A percentile compares a stretch with the other conserved stretches of the same genome.
Evolutionary conservation across 768 basidiomycete species (phyloP).

Genomic region (Boletus barrowsii): DNA sequence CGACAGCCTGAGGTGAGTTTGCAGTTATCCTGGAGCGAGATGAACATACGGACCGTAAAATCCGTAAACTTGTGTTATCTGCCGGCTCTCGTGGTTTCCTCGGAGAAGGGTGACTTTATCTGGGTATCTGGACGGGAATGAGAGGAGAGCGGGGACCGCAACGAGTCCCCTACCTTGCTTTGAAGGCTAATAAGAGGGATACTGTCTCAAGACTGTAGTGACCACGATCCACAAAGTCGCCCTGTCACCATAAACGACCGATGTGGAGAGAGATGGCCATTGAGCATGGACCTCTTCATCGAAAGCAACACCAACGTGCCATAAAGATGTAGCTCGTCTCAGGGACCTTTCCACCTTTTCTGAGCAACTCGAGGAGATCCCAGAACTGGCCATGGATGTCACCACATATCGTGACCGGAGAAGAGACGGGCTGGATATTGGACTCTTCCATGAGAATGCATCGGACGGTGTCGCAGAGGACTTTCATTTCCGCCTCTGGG

Average conservation of each 20-base stretch:
- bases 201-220: constrained; percentile 97
- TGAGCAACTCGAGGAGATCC: constrained; percentile 87
- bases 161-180: constrained; percentile 62
- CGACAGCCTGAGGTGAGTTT: not conserved
- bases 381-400: constrained; percentile 99
- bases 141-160: not conserved
- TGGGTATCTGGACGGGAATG: constrained; percentile 62
- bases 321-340: constrained; percentile 95
- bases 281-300: constrained; percentile 25
- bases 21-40: not conserved
- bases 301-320: constrained; percentile 60
- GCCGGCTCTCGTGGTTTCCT: constrained; percentile 95
- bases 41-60: constrained; percentile 69
- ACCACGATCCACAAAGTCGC: constrained; percentile 96
- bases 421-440: constrained; percentile 95
- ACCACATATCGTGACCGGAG: constrained; percentile 92
- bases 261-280: constrained; percentile 9
- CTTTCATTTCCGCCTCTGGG: constrained; percentile 88
- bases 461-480: constrained; percentile 86
- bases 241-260: constrained; percentile 42
- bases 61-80: constrained; percentile 99
- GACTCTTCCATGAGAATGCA: constrained; percentile 92
- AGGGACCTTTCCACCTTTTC: constrained; percentile 82
- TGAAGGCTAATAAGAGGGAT: constrained; percentile 81
- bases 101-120: constrained; percentile 88